phyloP scores from a whole-genome alignment of 2,329 filamentous ascomycete species.

The Rugonectria rugulosa region DNA sequence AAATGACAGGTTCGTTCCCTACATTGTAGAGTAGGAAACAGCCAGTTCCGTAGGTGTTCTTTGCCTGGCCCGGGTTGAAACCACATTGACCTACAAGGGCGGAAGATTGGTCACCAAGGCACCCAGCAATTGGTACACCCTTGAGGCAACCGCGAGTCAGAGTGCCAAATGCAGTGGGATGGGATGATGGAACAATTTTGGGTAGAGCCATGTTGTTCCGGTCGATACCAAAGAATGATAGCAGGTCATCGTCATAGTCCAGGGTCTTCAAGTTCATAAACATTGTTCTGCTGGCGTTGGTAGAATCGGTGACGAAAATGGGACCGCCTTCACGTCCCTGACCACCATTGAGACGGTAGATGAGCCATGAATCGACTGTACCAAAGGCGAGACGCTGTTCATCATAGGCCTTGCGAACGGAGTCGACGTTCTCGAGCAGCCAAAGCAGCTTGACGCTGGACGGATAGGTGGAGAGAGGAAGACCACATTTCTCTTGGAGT shows the following conservation, averaged over 20 bases:
- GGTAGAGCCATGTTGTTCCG: constrained; percentile 75
- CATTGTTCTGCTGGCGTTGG: constrained; percentile 91
- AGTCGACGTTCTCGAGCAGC: constrained; percentile 75
- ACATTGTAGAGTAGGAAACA: constrained; percentile 93
- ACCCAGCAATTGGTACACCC: constrained; percentile 80
- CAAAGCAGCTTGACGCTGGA: constrained; percentile 86
- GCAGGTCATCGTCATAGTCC: constrained; percentile 78
- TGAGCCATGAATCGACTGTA: constrained; percentile 87
- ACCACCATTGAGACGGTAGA: constrained; percentile 84
- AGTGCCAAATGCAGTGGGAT: constrained; percentile 74
- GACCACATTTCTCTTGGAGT: constrained; percentile 75
- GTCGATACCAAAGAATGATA: constrained; percentile 81
- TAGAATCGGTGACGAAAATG: constrained; percentile 83
- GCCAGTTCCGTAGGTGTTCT: constrained; percentile 91
- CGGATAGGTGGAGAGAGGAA: constrained; percentile 88
- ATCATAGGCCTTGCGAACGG: constrained; percentile 78
- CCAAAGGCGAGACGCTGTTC: constrained; percentile 81
- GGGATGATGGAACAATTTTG: constrained; percentile 84
- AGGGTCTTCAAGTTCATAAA: constrained; percentile 88
- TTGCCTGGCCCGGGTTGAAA: constrained; percentile 81
- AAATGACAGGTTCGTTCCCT: constrained; percentile 84
- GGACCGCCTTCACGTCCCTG: constrained; percentile 61
- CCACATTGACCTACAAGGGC: constrained; percentile 87
- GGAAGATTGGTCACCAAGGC: constrained; percentile 85
- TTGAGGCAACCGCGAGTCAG: constrained; percentile 71